Evolutionary conservation across 2,329 filamentous ascomycete genomes (phyloP), one percentile per base, ranked within the genome.

Genomic region (Cordyceps fumosorosea): DNA sequence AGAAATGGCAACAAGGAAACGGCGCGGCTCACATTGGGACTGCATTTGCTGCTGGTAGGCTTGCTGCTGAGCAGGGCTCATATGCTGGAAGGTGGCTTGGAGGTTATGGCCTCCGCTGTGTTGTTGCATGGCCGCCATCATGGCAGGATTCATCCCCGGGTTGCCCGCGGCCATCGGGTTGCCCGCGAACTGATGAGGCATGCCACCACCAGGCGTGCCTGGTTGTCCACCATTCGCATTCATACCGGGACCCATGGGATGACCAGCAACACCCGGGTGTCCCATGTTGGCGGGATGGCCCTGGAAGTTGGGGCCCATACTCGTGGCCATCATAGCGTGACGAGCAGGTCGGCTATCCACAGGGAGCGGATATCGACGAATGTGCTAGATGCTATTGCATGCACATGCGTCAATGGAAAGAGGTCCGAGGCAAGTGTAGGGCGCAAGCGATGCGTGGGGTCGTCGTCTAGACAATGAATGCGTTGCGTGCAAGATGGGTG

Each of bases 101-200:
- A 84, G 82, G 74, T 85, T 89, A 63, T 84, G 84, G 60, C 80
- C 82, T 66, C 80, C 81, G 64, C 88, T 85, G 34, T 87, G 88
- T 65, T 89, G 88, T 65, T 89, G 88, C 85, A 93, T 90, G 63
- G 84, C 87, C 66, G 78, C 84, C 88, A 93, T 91, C 81, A 92
- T 84, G 62, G 86, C 84, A 69, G 89, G 87, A 72, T 86, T 90
- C 66, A 90, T 87, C 72, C 83, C 84, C 22, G 89, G 88, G 42
- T 84, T 88, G 63, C 89, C 89, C 32, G 89, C 89, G 64, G 84
- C 86, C 78, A 90, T 89, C 68, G 89, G 88, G 48, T 69, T 72
- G 75, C 84, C 77, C 42, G 75, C 76, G 68, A 87, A 81, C 74
- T 90, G 88, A 73, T 89, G 89, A 67, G 83, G 83, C 73, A 89